phyloP scores from a whole-genome alignment of 2,329 filamentous ascomycete species.

The Torrubiella hemipterigena region DNA sequence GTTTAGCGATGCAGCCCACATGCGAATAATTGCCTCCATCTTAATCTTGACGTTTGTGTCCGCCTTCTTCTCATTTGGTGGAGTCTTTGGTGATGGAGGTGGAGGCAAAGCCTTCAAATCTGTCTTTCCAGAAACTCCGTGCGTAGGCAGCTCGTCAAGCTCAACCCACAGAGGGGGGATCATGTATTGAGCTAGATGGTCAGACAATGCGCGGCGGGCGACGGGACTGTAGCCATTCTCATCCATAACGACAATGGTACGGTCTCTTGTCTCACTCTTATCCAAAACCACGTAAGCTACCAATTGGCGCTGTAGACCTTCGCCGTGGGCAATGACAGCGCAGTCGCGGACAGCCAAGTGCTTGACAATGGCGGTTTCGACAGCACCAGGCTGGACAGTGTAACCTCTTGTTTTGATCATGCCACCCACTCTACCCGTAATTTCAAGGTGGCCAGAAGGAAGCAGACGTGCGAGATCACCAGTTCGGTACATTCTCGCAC shows the following conservation, averaged over 20 bases:
- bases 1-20: conserved; percentile 61
- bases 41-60: conserved; percentile 51
- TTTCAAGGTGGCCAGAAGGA: conserved; percentile 57
- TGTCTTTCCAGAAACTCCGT: conserved; percentile 68
- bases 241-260: conserved; percentile 53
- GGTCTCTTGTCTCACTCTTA: conserved; percentile 41
- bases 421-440: conserved; percentile 62
- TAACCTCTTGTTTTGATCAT: conserved; percentile 78
- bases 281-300: conserved; percentile 68
- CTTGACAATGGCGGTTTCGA: conserved; percentile 60
- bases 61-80: conserved; percentile 25
- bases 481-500: conserved; percentile 61
- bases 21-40: conserved; percentile 53
- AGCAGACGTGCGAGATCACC: conserved; percentile 60
- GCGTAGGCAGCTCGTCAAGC: conserved; percentile 58
- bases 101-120: conserved; percentile 61
- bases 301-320: conserved; percentile 62
- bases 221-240: conserved; percentile 59
- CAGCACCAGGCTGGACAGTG: conserved; percentile 64
- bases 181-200: conserved; percentile 71
- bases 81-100: conserved; percentile 41
- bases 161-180: conserved; percentile 69
- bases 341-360: conserved; percentile 60
- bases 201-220: conserved; percentile 51
- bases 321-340: conserved; percentile 61